phyloP scores from a whole-genome alignment of 2,329 filamentous ascomycete species.

The Colletotrichum tamarilloi region DNA sequence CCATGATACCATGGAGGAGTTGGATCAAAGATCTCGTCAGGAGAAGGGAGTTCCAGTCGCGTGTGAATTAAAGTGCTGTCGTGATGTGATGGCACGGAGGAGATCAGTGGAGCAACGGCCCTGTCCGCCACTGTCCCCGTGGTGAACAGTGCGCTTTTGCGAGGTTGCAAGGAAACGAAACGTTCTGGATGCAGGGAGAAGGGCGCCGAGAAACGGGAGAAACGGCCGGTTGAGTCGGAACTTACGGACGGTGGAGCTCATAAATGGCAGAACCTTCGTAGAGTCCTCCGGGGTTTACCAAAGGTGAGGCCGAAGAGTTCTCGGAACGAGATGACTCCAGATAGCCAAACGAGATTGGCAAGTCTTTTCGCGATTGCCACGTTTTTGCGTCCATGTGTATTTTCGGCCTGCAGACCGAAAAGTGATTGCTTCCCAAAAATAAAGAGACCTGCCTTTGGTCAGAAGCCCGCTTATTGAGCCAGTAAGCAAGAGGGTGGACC shows the following conservation, averaged over 20 bases:
- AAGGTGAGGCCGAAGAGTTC: not conserved
- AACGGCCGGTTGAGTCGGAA: slow-evolving; percentile 2
- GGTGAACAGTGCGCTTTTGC: slow-evolving; percentile 18
- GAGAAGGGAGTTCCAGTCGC: slow-evolving; percentile 27
- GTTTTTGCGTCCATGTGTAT: not conserved
- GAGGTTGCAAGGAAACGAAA: slow-evolving; percentile 26
- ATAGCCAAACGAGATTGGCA: not conserved
- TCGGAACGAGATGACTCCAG: not conserved
- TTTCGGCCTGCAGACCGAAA: not conserved
- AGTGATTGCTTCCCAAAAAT: slow-evolving; percentile 6
- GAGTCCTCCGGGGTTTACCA: not conserved
- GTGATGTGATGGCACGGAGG: slow-evolving; percentile 5
- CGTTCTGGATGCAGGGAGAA: slow-evolving; percentile 22
- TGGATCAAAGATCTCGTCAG: slow-evolving; percentile 8
- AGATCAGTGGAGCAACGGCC: slow-evolving; percentile 22
- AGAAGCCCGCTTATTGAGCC: slow-evolving; percentile 30
- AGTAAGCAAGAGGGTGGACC: slow-evolving; percentile 18
- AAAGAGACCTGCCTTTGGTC: slow-evolving; percentile 12
- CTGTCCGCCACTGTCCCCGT: not conserved
- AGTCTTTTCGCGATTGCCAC: not conserved
- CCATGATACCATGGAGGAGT: not conserved
- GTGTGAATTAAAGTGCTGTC: slow-evolving; percentile 30
- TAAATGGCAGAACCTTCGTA: not conserved
- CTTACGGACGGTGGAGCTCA: not conserved
- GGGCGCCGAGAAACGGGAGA: slow-evolving; percentile 7